Percentiles rank a stretch among this genome's conserved stretches.
phyloP scores from a whole-genome alignment of 495 filamentous ascomycete genomes.

The Penicillium angulare region DNA sequence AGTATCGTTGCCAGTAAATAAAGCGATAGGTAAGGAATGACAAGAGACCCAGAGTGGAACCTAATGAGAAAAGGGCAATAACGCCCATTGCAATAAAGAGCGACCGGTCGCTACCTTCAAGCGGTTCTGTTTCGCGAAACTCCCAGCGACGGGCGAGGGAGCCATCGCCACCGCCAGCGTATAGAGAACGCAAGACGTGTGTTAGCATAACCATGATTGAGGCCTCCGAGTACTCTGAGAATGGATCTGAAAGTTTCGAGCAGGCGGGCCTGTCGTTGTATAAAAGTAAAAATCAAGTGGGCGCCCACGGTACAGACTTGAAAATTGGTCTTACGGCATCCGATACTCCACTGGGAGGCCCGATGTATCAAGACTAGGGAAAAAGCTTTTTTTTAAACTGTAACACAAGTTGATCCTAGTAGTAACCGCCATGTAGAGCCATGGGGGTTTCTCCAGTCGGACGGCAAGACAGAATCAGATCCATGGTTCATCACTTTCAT shows the following conservation, averaged over 20 bases:
- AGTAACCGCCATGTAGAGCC: no score
- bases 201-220: conserved; percentile 13
- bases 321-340: neutral
- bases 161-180: conserved; percentile 5
- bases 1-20: conserved; percentile 52
- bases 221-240: neutral
- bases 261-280: neutral
- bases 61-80: conserved; percentile 56
- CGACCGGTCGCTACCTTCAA: conserved; percentile 21
- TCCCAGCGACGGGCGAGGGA: conserved; percentile 22
- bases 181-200: conserved; percentile 18
- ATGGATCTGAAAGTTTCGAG: conserved; percentile 1
- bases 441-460: no score
- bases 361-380: neutral
- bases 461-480: no score
- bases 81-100: conserved; percentile 56
- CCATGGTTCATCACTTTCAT: conserved; percentile 7
- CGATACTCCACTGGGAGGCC: conserved; percentile 1
- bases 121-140: conserved; percentile 16
- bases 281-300: neutral
- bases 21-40: conserved; percentile 57
- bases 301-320: no score
- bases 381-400: no score
- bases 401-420: no score
- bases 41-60: conserved; percentile 50